Evolutionary conservation across 257 asterid species (phyloP).

Genomic region (Solanum appendiculatum): DNA sequence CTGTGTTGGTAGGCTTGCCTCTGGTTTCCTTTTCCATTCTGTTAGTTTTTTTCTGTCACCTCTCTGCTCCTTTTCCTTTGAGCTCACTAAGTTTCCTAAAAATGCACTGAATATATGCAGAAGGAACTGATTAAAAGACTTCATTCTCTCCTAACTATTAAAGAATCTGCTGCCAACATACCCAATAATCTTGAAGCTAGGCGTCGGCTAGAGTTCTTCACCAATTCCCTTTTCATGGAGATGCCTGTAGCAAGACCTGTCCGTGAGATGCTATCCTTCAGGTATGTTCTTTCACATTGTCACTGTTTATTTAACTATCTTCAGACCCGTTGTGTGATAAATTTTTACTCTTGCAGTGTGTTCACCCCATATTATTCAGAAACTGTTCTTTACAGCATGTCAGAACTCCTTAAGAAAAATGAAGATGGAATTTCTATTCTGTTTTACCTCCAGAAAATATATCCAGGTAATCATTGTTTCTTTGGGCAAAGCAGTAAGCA

Average conservation of each 20-base stretch:
- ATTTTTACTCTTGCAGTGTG: slow-evolving; percentile 47
- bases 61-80: background rate
- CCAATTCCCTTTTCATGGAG: slow-evolving; percentile 96
- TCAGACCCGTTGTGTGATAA: background rate
- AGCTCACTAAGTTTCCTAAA: background rate
- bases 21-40: background rate
- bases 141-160: slow-evolving; percentile 73
- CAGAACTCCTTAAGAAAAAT: slow-evolving; percentile 84
- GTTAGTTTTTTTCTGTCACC: background rate
- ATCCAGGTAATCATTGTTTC: slow-evolving; percentile 52
- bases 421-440: slow-evolving; percentile 96
- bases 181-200: slow-evolving; percentile 93
- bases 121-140: slow-evolving; percentile 68
- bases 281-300: slow-evolving; percentile 25
- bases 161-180: slow-evolving; percentile 85
- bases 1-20: slow-evolving; percentile 51
- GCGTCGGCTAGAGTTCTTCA: slow-evolving; percentile 80
- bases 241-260: slow-evolving; percentile 88
- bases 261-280: slow-evolving; percentile 86
- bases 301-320: background rate
- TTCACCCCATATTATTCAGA: slow-evolving; percentile 97
- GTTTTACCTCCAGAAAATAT: slow-evolving; percentile 96
- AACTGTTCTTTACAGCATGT: slow-evolving; percentile 95
- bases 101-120: slow-evolving; percentile 32
- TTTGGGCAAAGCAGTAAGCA: background rate